These are phyloP conservation scores for Moesziomyces globuligerus DNA, from an alignment of 1,284 basidiomycete species.

Conservation along the genomic window DNA sequence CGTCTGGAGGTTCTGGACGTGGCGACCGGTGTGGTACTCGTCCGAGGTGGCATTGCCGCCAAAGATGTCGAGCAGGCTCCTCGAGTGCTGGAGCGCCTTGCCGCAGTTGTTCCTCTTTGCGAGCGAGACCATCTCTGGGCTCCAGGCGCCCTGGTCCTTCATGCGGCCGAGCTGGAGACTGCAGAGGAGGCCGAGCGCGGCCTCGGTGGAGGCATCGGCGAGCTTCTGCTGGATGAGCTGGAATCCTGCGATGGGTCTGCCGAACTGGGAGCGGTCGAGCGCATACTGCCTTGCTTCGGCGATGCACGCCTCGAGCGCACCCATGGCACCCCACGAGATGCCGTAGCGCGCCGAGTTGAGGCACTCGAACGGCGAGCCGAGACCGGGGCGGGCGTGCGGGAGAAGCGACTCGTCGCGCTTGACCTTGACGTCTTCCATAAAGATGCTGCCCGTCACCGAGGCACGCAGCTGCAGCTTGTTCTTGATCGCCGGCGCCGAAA, in stretches of 20 bases:
- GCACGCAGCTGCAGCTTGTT: conserved; percentile 91
- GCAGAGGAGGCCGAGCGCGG: conserved; percentile 80
- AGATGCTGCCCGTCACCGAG: conserved; percentile 90
- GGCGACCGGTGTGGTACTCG: conserved; percentile 54
- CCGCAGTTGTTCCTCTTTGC: conserved; percentile 97
- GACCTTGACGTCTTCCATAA: conserved; percentile 72
- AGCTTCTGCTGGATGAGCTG: conserved; percentile 94
- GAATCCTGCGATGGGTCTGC: conserved; percentile 88
- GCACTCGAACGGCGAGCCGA: conserved; percentile 63
- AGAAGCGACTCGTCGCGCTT: conserved; percentile 53
- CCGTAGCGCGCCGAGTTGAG: conserved; percentile 62
- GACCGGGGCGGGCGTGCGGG: conserved; percentile 54
- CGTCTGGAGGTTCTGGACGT: conserved; percentile 60
- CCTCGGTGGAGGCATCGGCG: conserved; percentile 88
- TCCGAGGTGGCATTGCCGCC: conserved; percentile 68
- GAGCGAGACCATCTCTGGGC: conserved; percentile 86
- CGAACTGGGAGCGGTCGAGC: conserved; percentile 85
- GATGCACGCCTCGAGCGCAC: conserved; percentile 87
- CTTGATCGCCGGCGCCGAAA: conserved; percentile 86
- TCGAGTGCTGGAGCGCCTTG: conserved; percentile 73
- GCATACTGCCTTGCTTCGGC: conserved; percentile 82
- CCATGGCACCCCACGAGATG: conserved; percentile 64
- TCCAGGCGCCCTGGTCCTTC: conserved; percentile 81
- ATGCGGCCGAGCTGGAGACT: conserved; percentile 80
- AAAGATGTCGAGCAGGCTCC: conserved; percentile 74